phyloP scores from a whole-genome alignment of 2,329 filamentous ascomycete species.

The Thielaviopsis punctulata region DNA sequence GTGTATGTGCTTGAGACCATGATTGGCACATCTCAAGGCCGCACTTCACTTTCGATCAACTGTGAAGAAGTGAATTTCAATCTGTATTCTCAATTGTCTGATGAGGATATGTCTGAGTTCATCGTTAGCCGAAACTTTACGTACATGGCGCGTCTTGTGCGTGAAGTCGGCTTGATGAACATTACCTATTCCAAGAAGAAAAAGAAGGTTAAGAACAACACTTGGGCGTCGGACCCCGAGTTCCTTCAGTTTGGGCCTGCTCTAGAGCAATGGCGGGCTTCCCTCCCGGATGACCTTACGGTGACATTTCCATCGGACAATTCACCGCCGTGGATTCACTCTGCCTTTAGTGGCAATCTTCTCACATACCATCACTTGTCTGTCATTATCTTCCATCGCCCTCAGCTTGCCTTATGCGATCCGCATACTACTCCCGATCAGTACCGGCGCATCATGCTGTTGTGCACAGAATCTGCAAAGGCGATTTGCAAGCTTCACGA shows the following conservation, averaged over 20 bases:
- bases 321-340: slow-evolving; percentile 67
- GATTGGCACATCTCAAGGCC: slow-evolving; percentile 82
- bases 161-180: slow-evolving; percentile 63
- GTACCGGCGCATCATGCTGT: slow-evolving; percentile 78
- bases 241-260: slow-evolving; percentile 64
- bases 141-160: slow-evolving; percentile 61
- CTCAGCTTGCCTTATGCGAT: slow-evolving; percentile 65
- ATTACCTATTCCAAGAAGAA: slow-evolving; percentile 56
- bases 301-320: slow-evolving; percentile 64
- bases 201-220: slow-evolving; percentile 46
- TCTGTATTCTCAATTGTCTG: slow-evolving; percentile 43
- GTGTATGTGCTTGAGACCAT: slow-evolving; percentile 77
- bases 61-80: slow-evolving; percentile 60
- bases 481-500: slow-evolving; percentile 76
- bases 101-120: slow-evolving; percentile 58
- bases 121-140: slow-evolving; percentile 69
- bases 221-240: slow-evolving; percentile 68
- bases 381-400: slow-evolving; percentile 73
- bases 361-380: slow-evolving; percentile 78
- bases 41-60: slow-evolving; percentile 60
- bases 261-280: slow-evolving; percentile 58
- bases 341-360: slow-evolving; percentile 76
- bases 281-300: slow-evolving; percentile 62
- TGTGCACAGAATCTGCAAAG: slow-evolving; percentile 74
- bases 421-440: slow-evolving; percentile 50